Evolutionary conservation across 441 rosid genomes (phyloP), one percentile per base, ranked within the genome.

Genomic region (Pelargonium fulgidum): DNA sequence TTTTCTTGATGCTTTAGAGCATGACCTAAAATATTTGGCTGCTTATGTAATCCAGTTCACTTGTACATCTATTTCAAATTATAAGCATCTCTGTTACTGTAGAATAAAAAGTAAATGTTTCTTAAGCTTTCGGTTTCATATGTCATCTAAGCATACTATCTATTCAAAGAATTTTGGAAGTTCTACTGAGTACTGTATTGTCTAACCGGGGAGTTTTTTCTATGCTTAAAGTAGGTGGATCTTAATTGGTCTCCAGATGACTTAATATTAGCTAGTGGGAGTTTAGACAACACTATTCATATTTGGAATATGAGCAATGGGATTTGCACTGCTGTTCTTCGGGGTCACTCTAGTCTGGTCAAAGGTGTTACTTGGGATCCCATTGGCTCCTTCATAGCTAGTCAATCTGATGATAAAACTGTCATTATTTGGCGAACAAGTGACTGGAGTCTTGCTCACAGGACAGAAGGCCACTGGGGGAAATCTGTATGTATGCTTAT

Each of bases 191-290:
- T 71, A 73, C 78, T 29, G 67, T 71, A 73, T 78, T 29, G 71
- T 83, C 82, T 87, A 82, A 86, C 81, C 75, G 76, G 78, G 79
- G 74, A 67, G 64, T 42, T 72, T 20, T 79, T 74, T 77, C 70
- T 75, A 73, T 82, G 91, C 86, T 73, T 89, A 78, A 87, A 89
- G 97, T 94, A 94, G 99, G 99, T 94, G 89, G 99, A 94, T 94
- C 95, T 92, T 79, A 94, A 94, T 82, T 94, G 99, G 99, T 94
- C 99, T 78, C 96, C 98, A 69, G 99, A 94, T 87, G 99, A 94
- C 76, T 87, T 85, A 42, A 87, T 81, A 79, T 75, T 94, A 71
- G 98, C 98, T 68, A 94, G 99, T 73, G 99, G 97, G 68, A 94
- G 99, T 87, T 80, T 94, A 79, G 99, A 94, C 81, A 94, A 94